phyloP scores from a whole-genome alignment of 2,329 filamentous ascomycete genomes.

The Neurospora sp. region DNA sequence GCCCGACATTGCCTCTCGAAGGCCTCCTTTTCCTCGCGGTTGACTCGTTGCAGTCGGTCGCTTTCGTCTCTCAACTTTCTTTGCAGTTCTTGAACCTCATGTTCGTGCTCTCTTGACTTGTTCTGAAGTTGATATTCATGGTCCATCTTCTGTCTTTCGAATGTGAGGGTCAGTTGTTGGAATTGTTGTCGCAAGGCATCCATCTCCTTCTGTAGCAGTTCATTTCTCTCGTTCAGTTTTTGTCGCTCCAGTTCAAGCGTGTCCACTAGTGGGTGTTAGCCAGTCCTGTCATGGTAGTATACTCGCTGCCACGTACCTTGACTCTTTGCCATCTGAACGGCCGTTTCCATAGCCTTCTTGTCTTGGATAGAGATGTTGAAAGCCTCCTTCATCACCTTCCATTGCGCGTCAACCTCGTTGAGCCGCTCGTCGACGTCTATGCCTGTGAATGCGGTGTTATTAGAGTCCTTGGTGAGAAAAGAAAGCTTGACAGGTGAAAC shows the following conservation, averaged over 20 bases:
- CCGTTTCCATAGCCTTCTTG: constrained; percentile 61
- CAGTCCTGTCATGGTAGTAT: background rate
- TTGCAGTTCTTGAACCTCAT: constrained; percentile 45
- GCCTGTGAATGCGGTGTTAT: constrained; percentile 52
- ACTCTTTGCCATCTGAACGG: constrained; percentile 62
- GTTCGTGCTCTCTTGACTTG: constrained; percentile 40
- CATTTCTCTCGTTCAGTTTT: constrained; percentile 36
- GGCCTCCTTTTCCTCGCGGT: constrained; percentile 59
- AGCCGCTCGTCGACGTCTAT: constrained; percentile 75
- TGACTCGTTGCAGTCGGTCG: constrained; percentile 47
- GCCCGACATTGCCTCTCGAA: constrained; percentile 52
- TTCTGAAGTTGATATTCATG: constrained; percentile 46
- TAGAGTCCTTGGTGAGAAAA: constrained; percentile 67
- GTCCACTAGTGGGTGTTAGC: constrained; percentile 28
- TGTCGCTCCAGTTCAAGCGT: constrained; percentile 40
- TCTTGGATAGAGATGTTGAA: constrained; percentile 61
- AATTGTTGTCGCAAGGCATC: constrained; percentile 35
- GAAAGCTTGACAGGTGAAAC: constrained; percentile 34
- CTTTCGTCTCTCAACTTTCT: constrained; percentile 43
- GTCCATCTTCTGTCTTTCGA: constrained; percentile 34
- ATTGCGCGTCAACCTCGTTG: constrained; percentile 66
- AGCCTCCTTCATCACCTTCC: constrained; percentile 60
- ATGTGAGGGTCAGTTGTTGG: constrained; percentile 29
- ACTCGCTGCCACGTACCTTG: constrained; percentile 49
- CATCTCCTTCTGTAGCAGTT: constrained; percentile 54